Evolutionary conservation across 176 grass and related monocot genomes (phyloP).

Genomic region (Rhipidocladum racemiflorum): DNA sequence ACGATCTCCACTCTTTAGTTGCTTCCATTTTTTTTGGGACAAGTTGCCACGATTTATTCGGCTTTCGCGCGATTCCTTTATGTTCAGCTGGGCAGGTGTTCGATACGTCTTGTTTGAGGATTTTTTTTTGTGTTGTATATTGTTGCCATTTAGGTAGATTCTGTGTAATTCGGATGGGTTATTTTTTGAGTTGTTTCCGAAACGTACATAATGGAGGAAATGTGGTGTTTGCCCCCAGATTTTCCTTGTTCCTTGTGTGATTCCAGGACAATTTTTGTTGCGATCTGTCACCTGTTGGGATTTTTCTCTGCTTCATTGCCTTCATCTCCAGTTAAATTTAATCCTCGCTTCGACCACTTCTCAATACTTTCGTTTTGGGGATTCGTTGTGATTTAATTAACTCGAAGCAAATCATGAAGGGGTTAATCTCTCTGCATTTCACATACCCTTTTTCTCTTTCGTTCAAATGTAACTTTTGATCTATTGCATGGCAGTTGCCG

Average conservation of each 20-base stretch:
- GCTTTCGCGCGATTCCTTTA: background rate
- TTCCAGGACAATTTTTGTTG: background rate
- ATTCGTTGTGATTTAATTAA: background rate
- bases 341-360: background rate
- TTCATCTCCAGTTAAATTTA: background rate
- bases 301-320: background rate
- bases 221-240: background rate
- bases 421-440: background rate
- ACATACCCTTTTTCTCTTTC: no score
- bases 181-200: background rate
- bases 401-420: background rate
- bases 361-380: background rate
- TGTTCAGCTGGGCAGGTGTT: accelerated
- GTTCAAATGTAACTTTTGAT: no score
- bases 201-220: background rate
- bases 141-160: background rate
- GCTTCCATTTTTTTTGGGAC: background rate
- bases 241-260: background rate
- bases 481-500: background rate
- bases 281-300: background rate
- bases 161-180: background rate
- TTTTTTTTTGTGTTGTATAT: background rate
- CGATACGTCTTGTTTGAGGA: background rate
- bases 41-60: background rate
- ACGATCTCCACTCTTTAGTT: background rate